Base-by-base conservation (phyloP, 1,284 basidiomycete genomes). In the Papiliotrema laurentii region DNA sequence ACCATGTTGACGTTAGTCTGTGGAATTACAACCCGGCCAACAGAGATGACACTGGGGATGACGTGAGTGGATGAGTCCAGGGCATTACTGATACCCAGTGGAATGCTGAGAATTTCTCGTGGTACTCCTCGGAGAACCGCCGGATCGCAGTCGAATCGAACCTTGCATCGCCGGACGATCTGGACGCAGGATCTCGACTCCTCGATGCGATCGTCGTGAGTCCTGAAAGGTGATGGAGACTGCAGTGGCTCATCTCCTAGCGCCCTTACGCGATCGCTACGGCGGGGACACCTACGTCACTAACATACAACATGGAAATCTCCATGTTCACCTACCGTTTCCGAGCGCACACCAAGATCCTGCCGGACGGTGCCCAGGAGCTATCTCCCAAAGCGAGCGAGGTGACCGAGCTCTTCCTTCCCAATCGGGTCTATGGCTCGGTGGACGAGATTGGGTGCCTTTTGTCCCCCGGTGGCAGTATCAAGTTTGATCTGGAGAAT, bases 21-120 rank as follows among this genome's bases (percentile, higher is more conserved):
- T 97, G 93, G 94, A 91, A 89, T 56, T 97, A 97, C 72, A 97
- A 97, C 64, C 88, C 92, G 0, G 77, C 80, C 46, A 97, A 97
- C 71, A 79, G 81, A 34, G 89, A 94, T 60, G 66, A 73, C 19
- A 66, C 75, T 21, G 96, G 94, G 13, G 93, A 97, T 68, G 78
- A 84, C 54, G 64, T 66, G 43, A 55, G 64, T 56, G 18, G 2
- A 13, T 3, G 13, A 16, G 19, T 10, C 35, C 24, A 19, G 13
- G 28, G n/a, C 21, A 2, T 14, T 37, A 36, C 37, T 27, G 13
- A 25, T 11, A 28, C 31, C 24, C 7, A 68, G 65, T 97, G 94
- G 94, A 97, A 96, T 66, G 88, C 86, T 39, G 93, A 97, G 72
- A 92, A 91, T 73, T 94, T 96, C 69, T 90, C 89, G 3, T 94